These are phyloP conservation scores for Colletotrichum chlorophyti DNA, from an alignment of 2,329 filamentous ascomycete species.

Conservation along the genomic window DNA sequence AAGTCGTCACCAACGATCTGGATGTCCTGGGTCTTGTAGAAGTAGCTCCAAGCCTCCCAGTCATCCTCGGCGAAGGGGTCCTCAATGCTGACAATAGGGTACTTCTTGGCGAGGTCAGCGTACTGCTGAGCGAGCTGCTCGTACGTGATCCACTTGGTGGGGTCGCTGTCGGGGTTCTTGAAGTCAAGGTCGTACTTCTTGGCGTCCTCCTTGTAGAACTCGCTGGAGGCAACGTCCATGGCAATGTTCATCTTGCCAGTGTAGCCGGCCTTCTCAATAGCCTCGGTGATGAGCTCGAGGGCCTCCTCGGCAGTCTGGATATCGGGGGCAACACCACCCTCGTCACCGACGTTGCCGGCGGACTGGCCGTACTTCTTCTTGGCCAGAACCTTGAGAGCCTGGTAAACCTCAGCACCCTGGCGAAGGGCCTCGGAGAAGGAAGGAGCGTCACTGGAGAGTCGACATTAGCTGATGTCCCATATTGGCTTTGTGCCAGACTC, in stretches of 20 bases:
- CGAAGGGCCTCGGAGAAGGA: slow-evolving; percentile 96
- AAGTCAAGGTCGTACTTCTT: slow-evolving; percentile 99
- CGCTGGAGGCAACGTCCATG: slow-evolving; percentile 98
- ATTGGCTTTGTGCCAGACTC: background rate
- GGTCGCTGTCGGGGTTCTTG: slow-evolving; percentile 99
- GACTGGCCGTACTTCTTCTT: slow-evolving; percentile 99
- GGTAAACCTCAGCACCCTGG: slow-evolving; percentile 97
- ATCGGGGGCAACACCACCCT: slow-evolving; percentile 99
- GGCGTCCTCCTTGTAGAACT: slow-evolving; percentile 97
- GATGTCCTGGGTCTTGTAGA: slow-evolving; percentile 98
- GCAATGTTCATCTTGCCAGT: slow-evolving; percentile 96
- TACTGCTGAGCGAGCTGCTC: slow-evolving; percentile 95
- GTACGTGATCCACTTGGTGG: slow-evolving; percentile 97
- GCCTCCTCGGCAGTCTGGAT: slow-evolving; percentile 97
- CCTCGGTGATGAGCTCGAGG: slow-evolving; percentile 91
- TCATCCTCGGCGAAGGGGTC: slow-evolving; percentile 99
- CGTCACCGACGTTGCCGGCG: slow-evolving; percentile 97
- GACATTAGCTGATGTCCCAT: background rate
- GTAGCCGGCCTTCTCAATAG: slow-evolving; percentile 96
- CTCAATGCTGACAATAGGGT: slow-evolving; percentile 98
- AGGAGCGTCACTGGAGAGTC: slow-evolving; percentile 69
- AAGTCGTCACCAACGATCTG: slow-evolving; percentile 98
- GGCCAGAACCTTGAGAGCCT: slow-evolving; percentile 93
- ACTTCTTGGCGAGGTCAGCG: slow-evolving; percentile 87
- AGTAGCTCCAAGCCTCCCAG: slow-evolving; percentile 99